Conservation (phyloP, 2,329 filamentous ascomycete genomes). For the Aspergillus sp. region DNA sequence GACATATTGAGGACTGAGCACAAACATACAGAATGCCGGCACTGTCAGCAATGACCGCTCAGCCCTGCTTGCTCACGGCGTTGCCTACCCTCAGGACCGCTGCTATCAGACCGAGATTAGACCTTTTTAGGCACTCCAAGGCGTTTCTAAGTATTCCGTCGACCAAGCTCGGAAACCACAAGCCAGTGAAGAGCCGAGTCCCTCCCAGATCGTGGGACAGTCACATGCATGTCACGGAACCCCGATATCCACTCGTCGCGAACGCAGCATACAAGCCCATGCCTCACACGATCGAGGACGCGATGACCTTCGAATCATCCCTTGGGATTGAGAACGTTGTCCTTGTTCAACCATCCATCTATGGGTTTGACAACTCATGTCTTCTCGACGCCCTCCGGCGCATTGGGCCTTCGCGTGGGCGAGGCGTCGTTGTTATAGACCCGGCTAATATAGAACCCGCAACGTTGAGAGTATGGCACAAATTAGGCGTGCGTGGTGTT, state of each 20-base stretch:
- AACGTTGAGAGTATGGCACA: conserved; percentile 55
- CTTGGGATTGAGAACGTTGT: conserved; percentile 58
- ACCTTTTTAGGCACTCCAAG: background rate
- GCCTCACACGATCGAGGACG: conserved; percentile 52
- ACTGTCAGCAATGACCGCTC: background rate
- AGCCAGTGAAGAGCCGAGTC: conserved; percentile 23
- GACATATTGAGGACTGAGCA: background rate
- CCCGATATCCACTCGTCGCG: conserved; percentile 50
- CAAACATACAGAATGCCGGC: background rate
- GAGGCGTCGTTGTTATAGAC: conserved; percentile 60
- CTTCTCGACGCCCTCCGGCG: conserved; percentile 54
- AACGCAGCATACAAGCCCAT: conserved; percentile 54
- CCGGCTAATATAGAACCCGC: conserved; percentile 39
- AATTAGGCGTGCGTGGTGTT: conserved; percentile 58
- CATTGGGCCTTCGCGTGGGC: conserved; percentile 51
- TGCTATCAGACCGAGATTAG: conserved; percentile 22
- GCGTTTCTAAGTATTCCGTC: background rate
- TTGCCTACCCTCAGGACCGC: conserved; percentile 4
- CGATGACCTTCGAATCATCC: conserved; percentile 51
- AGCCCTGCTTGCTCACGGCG: background rate
- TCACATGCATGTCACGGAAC: conserved; percentile 65
- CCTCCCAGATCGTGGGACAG: conserved; percentile 56
- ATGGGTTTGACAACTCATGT: conserved; percentile 61
- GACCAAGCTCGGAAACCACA: background rate
- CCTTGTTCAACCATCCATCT: conserved; percentile 62